Conservation (phyloP, 139 green algal genomes). For the Chlamydomonas schloesseri region DNA sequence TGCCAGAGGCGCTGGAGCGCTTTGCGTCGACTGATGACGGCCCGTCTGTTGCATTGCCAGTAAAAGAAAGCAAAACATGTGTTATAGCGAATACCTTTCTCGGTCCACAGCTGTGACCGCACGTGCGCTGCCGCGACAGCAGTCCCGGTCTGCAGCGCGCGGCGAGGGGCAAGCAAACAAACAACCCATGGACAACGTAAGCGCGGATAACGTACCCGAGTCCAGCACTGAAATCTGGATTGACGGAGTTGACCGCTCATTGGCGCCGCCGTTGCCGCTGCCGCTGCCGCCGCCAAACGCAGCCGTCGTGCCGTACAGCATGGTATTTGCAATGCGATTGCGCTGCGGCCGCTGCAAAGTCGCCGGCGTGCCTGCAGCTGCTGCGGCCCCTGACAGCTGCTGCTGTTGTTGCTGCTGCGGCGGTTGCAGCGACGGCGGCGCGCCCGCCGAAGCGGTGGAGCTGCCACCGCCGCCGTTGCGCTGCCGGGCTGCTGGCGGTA, state of each 20-base stretch:
- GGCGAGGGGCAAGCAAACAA: too few relatives aligned
- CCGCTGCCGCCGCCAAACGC: background rate
- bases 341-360: constrained; percentile 37
- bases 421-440: background rate
- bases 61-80: too few relatives aligned
- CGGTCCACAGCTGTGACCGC: too few relatives aligned
- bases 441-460: background rate
- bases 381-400: too few relatives aligned
- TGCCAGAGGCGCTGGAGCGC: background rate
- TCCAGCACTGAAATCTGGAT: background rate
- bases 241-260: background rate
- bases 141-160: too few relatives aligned
- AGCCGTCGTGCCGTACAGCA: background rate
- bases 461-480: background rate
- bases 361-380: background rate
- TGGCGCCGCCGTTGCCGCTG: background rate
- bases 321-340: background rate
- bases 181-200: too few relatives aligned
- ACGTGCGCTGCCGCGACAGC: too few relatives aligned
- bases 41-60: too few relatives aligned
- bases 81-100: too few relatives aligned
- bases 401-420: too few relatives aligned
- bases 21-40: background rate
- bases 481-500: too few relatives aligned
- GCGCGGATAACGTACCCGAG: background rate